Evolutionary conservation across 305 asterid species (phyloP), one percentile per base, ranked within the genome.

Genomic region (Solanum hybrid): DNA sequence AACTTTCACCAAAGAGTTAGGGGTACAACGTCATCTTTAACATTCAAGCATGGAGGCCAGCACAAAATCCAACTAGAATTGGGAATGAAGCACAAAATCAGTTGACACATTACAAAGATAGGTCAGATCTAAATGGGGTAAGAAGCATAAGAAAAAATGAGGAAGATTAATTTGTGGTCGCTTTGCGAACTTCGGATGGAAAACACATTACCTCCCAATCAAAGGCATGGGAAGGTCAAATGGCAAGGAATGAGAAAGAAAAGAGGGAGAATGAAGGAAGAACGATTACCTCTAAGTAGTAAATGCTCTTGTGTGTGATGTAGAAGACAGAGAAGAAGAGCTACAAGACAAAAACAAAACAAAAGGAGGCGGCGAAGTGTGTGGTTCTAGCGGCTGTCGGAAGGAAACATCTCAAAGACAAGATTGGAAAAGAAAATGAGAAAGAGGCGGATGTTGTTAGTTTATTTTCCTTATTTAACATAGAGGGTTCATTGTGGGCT

Each of bases 101-200:
- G 9, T 17, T 51, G 66, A 17, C n/a, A 51, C 66, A 15, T 51
- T 51, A 15, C 0, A 15, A 15, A 15, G 1, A 51, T 51, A 15
- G 10, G n/a, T 51, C 64, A 45, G 66, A 51, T 51, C 66, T 51
- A 51, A 51, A 51, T 51, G n/a, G 66, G 22, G 10, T 15, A 51
- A 51, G n/a, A 51, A 51, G 3, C 22, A 51, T 14, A 14, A 51
- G 10, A 1, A 51, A 51, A 14, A 51, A 51, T 17, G 66, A 51
- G 66, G 4, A 51, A 51, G 66, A 51, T 4, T 17, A 51, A 51
- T 0, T 0, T 15, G 10, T 15, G 66, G 66, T 51, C 9, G 0
- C 66, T 15, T 17, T 17, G 66, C 10, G 0, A 51, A 51, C n/a
- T 51, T 17, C n/a, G 0, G n/a, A 45, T 15, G 66, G 66, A 6